Base-by-base conservation (phyloP, 2,329 filamentous ascomycete genomes). In the Orbilia oligospora region DNA sequence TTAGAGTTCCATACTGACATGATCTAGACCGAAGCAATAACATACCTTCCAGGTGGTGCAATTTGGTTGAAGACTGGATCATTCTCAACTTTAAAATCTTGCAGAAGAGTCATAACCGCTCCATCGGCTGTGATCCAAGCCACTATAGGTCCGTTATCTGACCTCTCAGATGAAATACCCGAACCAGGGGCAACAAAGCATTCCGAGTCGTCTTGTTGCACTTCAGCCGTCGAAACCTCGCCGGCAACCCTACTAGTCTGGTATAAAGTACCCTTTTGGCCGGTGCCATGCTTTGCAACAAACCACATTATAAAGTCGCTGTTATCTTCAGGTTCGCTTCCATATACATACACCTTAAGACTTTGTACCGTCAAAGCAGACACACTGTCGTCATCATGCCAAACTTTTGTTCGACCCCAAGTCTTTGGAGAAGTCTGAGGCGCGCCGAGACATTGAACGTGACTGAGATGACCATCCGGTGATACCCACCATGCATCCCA, bases 401-500 rank as follows among this genome's bases (percentile, higher is more conserved):
- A 55, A 5, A 55, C 49, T 20, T 30, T 55, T 0, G 16, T 18
- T 24, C 49, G 12, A 18, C 49, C 24, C 49, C 12, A 33, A 10
- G 18, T 9, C 30, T 55, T 55, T 24, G 49, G 24, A 14, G 14
- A 4, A 1, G 20, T 24, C 4, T 10, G 9, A 20, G 48, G 10
- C 4, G 18, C 20, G 0, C 22, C 9, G 24, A 24, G 48, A 24
- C 9, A 51, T 33, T 55, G 22, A 1, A 14, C 1, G 49, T 55
- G 49, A 14, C 10, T 55, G 8, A 55, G 14, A 10, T 55, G 49
- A 10, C 49, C 49, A 55, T 55, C 49, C 12, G 22, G 49, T 8
- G 49, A 30, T 16, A 55, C 24, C 49, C 49, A 55, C 49, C 49
- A 55, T 1, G 24, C 49, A 33, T 55, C 22, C 49, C 49, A 55